Evolutionary conservation across 2,329 filamentous ascomycete genomes (phyloP), one percentile per base, ranked within the genome.

Genomic region (Aspergillus ustus): DNA sequence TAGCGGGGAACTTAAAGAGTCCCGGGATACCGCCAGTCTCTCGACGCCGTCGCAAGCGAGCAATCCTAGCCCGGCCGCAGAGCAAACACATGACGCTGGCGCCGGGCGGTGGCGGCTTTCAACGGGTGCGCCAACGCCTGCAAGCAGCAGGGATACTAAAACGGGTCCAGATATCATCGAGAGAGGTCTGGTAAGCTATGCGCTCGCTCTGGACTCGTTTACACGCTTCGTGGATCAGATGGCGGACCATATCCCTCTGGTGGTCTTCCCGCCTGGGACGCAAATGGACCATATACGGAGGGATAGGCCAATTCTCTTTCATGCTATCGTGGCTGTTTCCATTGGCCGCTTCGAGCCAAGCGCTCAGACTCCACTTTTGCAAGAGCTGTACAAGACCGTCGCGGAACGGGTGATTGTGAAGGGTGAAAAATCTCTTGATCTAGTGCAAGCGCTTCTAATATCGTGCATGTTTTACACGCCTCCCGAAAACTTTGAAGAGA

Each of bases 401-500:
- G 91, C 91, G 2, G 89, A 95, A 49, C 87, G 87, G 66, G 84
- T 94, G 45, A 85, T 95, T 67, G 81, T 92, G 31, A 85, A 86
- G 7, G 92, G 91, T 13, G 88, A 92, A 69, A 96, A 96, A 80
- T 91, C 86, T 40, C 78, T 97, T 19, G 93, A 96, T 75, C 81
- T 96, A 7, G 87, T 96, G 8, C 93, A 97, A 77, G 86, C 91
- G 1, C 79, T 96, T 45, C 84, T 91, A 61, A 81, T 96, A 3
- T 83, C 87, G 7, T 87, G 89, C n/a, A 85, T 93, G 20, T 96
- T 92, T 91, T 96, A 96, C 74, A 88, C 88, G 74, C 91, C 92
- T 17, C 92, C 92, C 0, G 89, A 94, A 67, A 85, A 91, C 69
- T 91, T 91, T 62, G 91, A 96, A 70, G 90, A 95, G 77, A 86